These are phyloP conservation scores for Capsella rubella DNA, from an alignment of 441 rosid species.

Conservation along the genomic window DNA sequence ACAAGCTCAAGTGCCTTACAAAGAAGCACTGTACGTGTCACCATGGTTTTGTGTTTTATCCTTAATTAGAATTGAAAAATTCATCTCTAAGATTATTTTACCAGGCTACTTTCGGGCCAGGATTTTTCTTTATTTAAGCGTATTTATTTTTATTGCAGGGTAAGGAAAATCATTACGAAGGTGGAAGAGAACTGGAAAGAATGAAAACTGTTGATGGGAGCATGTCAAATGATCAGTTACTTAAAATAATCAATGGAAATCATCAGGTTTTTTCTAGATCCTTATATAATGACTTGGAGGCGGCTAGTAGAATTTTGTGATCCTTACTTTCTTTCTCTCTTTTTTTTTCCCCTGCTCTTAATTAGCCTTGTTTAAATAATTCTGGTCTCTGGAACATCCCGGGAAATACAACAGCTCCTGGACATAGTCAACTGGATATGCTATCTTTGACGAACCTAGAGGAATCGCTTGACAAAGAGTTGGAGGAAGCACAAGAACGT, in stretches of 20 bases:
- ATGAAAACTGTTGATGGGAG: conserved; percentile 44
- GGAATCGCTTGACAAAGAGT: conserved; percentile 86
- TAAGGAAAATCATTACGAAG: conserved; percentile 46
- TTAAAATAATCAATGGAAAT: conserved; percentile 43
- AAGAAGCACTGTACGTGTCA: conserved; percentile 52
- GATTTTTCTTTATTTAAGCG: neutral
- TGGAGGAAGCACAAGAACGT: conserved; percentile 85
- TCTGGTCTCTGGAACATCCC: conserved; percentile 53
- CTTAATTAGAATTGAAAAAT: neutral
- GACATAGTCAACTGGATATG: conserved; percentile 52
- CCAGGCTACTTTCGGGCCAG: neutral
- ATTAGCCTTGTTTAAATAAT: conserved; percentile 59
- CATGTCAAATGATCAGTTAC: conserved; percentile 50
- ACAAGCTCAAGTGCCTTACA: conserved; percentile 43
- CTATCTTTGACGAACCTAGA: conserved; percentile 71
- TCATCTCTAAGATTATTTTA: neutral
- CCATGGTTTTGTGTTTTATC: conserved; percentile 28
- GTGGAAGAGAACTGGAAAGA: conserved; percentile 52
- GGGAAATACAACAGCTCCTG: conserved; percentile 51
- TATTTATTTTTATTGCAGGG: conserved; percentile 49
- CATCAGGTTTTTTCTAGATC: conserved; percentile 55
- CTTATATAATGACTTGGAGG: conserved; percentile 35
- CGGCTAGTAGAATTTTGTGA: conserved; percentile 29
- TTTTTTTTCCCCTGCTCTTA: conserved; percentile 28
- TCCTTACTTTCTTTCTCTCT: conserved; percentile 26